Evolutionary conservation across 495 filamentous ascomycete genomes (phyloP), one percentile per base, ranked within the genome.

Genomic region (Penicillium samsonianum): DNA sequence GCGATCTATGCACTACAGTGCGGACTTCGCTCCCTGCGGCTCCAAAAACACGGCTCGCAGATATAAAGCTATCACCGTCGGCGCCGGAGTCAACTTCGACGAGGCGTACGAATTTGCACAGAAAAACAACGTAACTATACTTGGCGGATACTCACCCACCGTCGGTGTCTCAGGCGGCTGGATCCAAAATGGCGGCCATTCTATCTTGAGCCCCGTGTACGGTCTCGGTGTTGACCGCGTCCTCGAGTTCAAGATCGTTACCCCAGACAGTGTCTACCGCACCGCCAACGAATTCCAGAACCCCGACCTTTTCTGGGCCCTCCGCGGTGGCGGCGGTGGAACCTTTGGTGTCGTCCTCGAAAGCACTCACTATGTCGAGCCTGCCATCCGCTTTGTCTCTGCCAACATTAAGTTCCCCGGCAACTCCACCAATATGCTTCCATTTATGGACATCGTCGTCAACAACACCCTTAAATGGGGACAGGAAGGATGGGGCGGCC

Each of bases 241-340:
- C 5, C 66, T 79, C 23, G 64, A 75, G 17, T 68, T 75, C 38
- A 69, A 77, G 33, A 65, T 81, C 8, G 75, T 84, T 12, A 68
- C 74, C 1, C 73, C 78, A 8, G 70, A 77, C 42, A 80, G 79
- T 10, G 53, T 59, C 6, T 73, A 74, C 50, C 57, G 73, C 23
- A 75, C 68, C 10, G 77, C 78, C 16, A 77, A 72, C 41, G 64
- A 67, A 19, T 64, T 62, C n/a, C 65, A 74, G 33, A 72, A 82
- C 49, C 47, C 58, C 25, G 78, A 82, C 53, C 71, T 83, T 14
- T 84, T 70, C 53, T 82, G 77, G 69, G 82, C 80, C 2, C 68
- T 84, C 17, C 72, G 82, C 9, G 82, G 82, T 20, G 82, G 82
- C 4, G 82, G 82, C 14, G 82, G 82, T 7, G 77, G 80, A 16